Base-by-base conservation (phyloP, 2,329 filamentous ascomycete species). In the Pseudocercospora ulei region DNA sequence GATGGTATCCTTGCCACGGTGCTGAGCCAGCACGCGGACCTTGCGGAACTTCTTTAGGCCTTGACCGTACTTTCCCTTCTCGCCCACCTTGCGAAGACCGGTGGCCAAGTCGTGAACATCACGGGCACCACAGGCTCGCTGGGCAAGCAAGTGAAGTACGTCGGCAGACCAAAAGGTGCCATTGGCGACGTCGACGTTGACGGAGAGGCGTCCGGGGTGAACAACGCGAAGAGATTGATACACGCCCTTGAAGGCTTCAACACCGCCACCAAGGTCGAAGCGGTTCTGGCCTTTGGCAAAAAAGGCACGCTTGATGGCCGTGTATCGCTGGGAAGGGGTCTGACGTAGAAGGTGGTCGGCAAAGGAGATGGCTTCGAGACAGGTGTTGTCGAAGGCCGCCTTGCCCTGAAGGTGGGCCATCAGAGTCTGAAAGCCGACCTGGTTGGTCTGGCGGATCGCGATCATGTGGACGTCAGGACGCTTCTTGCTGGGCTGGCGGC, bases 111-210 rank as follows among this genome's bases (percentile, higher is more conserved):
- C 50, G 36, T 47, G 54, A 17, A 34, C 39, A 44, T 53, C 40
- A 5, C 51, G 48, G 30, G 31, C 46, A 13, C 47, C 52, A 33
- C 44, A 50, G 25, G 59, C 47, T 41, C 61, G 56, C 1, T 59
- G 44, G 27, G 60, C 62, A 35, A 60, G 53, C 12, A 56, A 49
- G 9, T 54, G 50, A 8, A 69, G 43, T 25, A 62, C 58, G 18
- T 61, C 57, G 1, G 60, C 43, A 23, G 67, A 70, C 80, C 83
- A 96, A 65, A 98, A 98, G 7, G 82, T 82, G 0, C 84, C 82
- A 56, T 96, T 94, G 40, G 87, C 80, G 18, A 94, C 81, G 54
- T 98, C 88, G 7, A 93, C 76, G 52, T 95, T 96, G 57, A 98
- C 66, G 0, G 82, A 76, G 4, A 96, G 69, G 12, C 39, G 46